These are phyloP conservation scores for Halophytophthora batemanensis DNA, from an alignment of 352 stramenopile species.

Conservation along the genomic window DNA sequence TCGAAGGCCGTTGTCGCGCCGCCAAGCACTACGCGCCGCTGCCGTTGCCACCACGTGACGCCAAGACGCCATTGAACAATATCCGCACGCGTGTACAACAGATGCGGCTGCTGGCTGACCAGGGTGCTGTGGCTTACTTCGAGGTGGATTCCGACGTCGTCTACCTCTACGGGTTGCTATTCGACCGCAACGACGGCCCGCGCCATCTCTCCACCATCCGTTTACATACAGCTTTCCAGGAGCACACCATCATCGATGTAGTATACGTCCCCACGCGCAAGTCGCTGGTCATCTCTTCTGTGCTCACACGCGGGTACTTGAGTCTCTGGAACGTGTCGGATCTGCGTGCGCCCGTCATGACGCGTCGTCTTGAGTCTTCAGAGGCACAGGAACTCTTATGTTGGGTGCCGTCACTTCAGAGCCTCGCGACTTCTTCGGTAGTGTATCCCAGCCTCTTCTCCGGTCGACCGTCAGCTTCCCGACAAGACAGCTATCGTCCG, in stretches of 20 bases:
- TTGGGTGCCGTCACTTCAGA: conserved; percentile 52
- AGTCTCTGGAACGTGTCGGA: conserved; percentile 59
- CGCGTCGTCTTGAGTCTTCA: conserved; percentile 53
- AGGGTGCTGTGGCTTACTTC: conserved; percentile 69
- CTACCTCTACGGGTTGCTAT: conserved; percentile 58
- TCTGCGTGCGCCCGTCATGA: conserved; percentile 52
- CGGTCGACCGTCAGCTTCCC: conserved; percentile 10
- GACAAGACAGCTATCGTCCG: conserved; percentile 28
- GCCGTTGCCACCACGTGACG: conserved; percentile 29
- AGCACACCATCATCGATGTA: conserved; percentile 57
- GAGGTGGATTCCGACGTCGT: conserved; percentile 65
- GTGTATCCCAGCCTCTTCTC: conserved; percentile 34
- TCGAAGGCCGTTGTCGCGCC: conserved; percentile 22
- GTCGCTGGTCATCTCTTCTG: conserved; percentile 55
- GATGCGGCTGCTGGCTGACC: conserved; percentile 40
- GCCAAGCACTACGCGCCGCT: conserved; percentile 42
- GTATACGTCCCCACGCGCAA: conserved; percentile 45
- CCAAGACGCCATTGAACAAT: conserved; percentile 47
- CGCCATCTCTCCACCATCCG: conserved; percentile 64
- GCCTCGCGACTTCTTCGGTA: conserved; percentile 45
- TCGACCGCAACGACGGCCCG: conserved; percentile 57
- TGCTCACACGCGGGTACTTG: conserved; percentile 47
- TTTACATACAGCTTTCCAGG: conserved; percentile 73
- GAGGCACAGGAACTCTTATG: conserved; percentile 54
- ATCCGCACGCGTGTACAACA: conserved; percentile 52